phyloP scores from a whole-genome alignment of 805 yeast genomes.

The Candida nitratophila region DNA sequence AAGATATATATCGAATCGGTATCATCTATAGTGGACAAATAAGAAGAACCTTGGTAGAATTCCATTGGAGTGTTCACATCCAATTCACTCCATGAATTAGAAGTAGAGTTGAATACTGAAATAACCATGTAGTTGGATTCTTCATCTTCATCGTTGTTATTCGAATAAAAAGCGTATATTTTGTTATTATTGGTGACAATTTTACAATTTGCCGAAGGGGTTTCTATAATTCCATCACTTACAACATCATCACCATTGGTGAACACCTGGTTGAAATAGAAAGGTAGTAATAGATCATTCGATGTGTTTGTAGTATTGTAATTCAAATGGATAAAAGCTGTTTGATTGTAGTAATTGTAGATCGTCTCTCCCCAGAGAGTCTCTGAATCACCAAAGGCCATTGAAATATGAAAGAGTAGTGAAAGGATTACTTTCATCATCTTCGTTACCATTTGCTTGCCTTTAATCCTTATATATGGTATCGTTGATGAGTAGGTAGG shows the following conservation, averaged over 20 bases:
- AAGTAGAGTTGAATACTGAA: slow-evolving; percentile 9
- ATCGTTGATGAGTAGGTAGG: too few relatives aligned
- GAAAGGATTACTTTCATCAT: background rate
- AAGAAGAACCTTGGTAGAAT: slow-evolving; percentile 27
- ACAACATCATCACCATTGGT: slow-evolving; percentile 12
- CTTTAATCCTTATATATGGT: too few relatives aligned
- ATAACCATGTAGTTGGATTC: slow-evolving; percentile 3
- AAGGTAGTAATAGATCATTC: slow-evolving; percentile 14
- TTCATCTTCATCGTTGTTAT: background rate
- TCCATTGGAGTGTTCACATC: slow-evolving; percentile 8
- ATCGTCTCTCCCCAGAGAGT: slow-evolving; percentile 13
- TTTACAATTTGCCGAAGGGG: slow-evolving; percentile 18
- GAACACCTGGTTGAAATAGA: slow-evolving; percentile 20
- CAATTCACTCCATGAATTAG: slow-evolving; percentile 16
- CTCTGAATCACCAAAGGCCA: background rate
- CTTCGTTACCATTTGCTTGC: too few relatives aligned
- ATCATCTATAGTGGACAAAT: slow-evolving; percentile 33
- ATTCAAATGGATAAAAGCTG: slow-evolving; percentile 19
- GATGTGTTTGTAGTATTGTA: slow-evolving; percentile 3
- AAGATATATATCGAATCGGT: slow-evolving; percentile 40
- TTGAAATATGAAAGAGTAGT: too few relatives aligned
- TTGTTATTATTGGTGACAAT: slow-evolving; percentile 11
- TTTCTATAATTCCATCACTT: slow-evolving; percentile 4
- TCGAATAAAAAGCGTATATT: slow-evolving; percentile 20
- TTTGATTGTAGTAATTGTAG: slow-evolving; percentile 24